phyloP scores from a whole-genome alignment of 1,284 basidiomycete genomes.

The Neotropicomus parvogracilis region DNA sequence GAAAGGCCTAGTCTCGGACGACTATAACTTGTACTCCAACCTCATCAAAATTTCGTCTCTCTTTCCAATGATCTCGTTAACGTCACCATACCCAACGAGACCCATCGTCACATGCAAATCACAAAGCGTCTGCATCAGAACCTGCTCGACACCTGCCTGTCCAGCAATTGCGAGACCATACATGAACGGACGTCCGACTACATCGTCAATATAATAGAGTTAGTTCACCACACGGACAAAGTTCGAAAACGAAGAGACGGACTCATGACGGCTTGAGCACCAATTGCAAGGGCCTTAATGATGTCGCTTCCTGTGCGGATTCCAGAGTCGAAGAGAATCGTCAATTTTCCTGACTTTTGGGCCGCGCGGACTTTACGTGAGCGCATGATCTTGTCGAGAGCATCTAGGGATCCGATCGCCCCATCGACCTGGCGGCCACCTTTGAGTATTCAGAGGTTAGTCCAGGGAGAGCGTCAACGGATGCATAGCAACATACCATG shows the following conservation, averaged over 20 bases:
- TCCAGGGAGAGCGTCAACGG: neutral
- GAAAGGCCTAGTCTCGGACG: neutral
- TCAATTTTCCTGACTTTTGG: constrained; percentile 57
- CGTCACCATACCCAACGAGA: constrained; percentile 43
- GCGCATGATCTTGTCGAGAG: constrained; percentile 59
- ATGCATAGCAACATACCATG: constrained; percentile 49
- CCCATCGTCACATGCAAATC: constrained; percentile 60
- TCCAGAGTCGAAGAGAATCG: constrained; percentile 79
- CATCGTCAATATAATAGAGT: neutral
- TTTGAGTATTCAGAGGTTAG: constrained; percentile 22
- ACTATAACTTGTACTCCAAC: constrained; percentile 20
- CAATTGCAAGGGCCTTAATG: constrained; percentile 71
- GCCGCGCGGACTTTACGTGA: constrained; percentile 58
- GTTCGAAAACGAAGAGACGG: constrained; percentile 28
- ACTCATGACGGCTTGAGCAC: constrained; percentile 65
- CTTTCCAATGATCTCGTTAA: constrained; percentile 49
- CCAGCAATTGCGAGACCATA: constrained; percentile 63
- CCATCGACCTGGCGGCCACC: constrained; percentile 83
- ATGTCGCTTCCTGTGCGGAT: constrained; percentile 75
- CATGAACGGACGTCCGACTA: constrained; percentile 58
- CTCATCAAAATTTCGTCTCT: constrained; percentile 34
- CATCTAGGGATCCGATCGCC: constrained; percentile 70
- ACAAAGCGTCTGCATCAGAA: constrained; percentile 56
- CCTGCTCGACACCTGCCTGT: constrained; percentile 62
- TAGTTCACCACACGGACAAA: neutral